Percentiles rank a stretch among this genome's conserved stretches.
phyloP scores from a whole-genome alignment of 148 eudicot genomes.

The Simmondsia chinensis region DNA sequence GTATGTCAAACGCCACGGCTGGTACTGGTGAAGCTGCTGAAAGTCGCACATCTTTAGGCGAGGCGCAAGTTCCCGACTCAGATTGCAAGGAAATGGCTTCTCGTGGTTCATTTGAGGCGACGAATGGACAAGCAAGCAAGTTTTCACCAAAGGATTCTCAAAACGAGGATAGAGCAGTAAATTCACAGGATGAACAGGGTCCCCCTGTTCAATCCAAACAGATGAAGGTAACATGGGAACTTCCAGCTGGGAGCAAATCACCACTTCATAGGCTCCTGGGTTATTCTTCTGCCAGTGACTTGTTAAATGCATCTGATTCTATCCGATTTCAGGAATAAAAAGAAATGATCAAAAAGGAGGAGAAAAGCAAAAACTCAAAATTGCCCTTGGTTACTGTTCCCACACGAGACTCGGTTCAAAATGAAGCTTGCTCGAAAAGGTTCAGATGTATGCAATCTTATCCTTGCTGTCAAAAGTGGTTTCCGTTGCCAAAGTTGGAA shows the following conservation, averaged over 20 bases:
- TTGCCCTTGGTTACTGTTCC: too few species aligned
- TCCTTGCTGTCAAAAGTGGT: too few species aligned
- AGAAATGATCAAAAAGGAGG: too few species aligned
- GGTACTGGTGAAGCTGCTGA: constrained; percentile 36
- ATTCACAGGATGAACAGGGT: constrained; percentile 12
- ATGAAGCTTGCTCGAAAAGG: too few species aligned
- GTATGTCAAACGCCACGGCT: constrained; percentile 14
- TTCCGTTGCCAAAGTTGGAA: too few species aligned
- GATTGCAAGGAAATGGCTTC: constrained; percentile 17
- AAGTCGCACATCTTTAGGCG: constrained; percentile 22
- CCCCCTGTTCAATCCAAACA: constrained; percentile 17
- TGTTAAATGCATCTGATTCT: constrained; percentile 12
- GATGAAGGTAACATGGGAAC: constrained; percentile 31
- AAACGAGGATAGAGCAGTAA: constrained; percentile 9
- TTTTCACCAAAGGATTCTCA: constrained; percentile 8
- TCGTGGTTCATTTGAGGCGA: constrained; percentile 18
- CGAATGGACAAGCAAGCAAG: constrained; percentile 20
- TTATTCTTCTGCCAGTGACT: constrained; percentile 47
- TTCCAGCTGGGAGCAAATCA: constrained; percentile 30
- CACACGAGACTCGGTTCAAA: too few species aligned
- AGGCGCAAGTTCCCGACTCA: not conserved
- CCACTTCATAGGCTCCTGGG: constrained; percentile 91
- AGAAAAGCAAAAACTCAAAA: too few species aligned
- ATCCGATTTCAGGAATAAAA: too few species aligned
- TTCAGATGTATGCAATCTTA: too few species aligned